phyloP scores from a whole-genome alignment of 2,329 filamentous ascomycete genomes.

The Bipolaris gigantea region DNA sequence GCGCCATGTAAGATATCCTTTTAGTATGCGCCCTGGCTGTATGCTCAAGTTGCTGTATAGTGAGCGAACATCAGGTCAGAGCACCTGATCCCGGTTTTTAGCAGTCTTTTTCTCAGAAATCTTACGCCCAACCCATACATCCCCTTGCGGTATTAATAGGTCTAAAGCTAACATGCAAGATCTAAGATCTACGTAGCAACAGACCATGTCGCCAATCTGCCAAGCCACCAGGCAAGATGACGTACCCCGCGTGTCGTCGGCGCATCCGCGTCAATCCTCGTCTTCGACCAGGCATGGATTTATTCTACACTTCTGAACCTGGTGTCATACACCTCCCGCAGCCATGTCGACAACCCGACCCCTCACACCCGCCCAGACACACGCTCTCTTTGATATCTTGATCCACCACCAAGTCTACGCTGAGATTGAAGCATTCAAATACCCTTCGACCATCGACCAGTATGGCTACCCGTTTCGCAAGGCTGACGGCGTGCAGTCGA shows the following conservation, averaged over 20 bases:
- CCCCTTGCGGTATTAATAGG: background rate
- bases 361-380: conserved; percentile 51
- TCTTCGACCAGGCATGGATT: conserved; percentile 3
- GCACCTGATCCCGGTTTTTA: no score
- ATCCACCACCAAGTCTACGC: conserved; percentile 59
- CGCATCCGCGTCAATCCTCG: conserved; percentile 13
- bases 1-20: no score
- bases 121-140: no score
- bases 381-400: conserved; percentile 58
- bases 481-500: conserved; percentile 50
- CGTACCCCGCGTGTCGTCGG: conserved; percentile 15
- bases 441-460: conserved; percentile 62
- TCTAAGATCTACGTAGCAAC: background rate
- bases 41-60: no score
- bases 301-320: background rate
- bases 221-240: conserved; percentile 12
- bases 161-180: background rate
- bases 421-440: conserved; percentile 73
- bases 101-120: no score
- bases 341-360: conserved; percentile 23
- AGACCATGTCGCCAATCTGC: conserved; percentile 6
- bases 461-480: conserved; percentile 72
- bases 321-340: conserved; percentile 1
- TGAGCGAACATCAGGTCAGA: no score
- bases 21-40: no score